A percentile compares a stretch with the other conserved stretches of the same genome.
These are phyloP conservation scores for Veloboletus limbatus DNA, from an alignment of 1,284 basidiomycete species.

Conservation along the genomic window DNA sequence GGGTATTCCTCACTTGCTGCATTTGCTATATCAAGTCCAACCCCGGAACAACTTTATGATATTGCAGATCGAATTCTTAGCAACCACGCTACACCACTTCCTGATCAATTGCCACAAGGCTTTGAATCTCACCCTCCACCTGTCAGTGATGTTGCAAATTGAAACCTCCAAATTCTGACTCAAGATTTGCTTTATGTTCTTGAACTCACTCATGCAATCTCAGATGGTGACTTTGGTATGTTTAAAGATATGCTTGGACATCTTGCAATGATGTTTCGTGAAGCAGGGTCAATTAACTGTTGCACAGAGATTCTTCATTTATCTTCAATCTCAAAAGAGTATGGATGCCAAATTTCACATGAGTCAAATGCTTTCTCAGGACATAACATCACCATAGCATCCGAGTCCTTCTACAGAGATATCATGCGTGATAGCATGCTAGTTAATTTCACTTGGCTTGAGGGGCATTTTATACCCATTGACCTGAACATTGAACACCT, in stretches of 20 bases:
- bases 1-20: background rate
- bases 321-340: conserved; percentile 28
- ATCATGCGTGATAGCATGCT: conserved; percentile 29
- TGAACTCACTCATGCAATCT: conserved; percentile 24
- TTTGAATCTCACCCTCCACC: no score
- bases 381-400: conserved; percentile 12
- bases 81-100: no score
- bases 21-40: background rate
- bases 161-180: conserved; percentile 23
- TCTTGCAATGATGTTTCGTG: conserved; percentile 28
- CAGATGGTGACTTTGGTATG: conserved; percentile 29
- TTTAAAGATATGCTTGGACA: conserved; percentile 31
- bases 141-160: background rate
- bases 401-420: conserved; percentile 11
- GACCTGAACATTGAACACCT: conserved; percentile 29
- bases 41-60: background rate
- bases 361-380: background rate
- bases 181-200: conserved; percentile 27
- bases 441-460: conserved; percentile 23
- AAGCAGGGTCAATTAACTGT: conserved; percentile 34
- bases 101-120: no score
- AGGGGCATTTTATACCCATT: conserved; percentile 25
- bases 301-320: conserved; percentile 29
- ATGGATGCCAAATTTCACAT: conserved; percentile 29
- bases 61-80: background rate